These are phyloP conservation scores for Exobasidium cylindrosporum DNA, from an alignment of 1,284 basidiomycete species.

Conservation along the genomic window DNA sequence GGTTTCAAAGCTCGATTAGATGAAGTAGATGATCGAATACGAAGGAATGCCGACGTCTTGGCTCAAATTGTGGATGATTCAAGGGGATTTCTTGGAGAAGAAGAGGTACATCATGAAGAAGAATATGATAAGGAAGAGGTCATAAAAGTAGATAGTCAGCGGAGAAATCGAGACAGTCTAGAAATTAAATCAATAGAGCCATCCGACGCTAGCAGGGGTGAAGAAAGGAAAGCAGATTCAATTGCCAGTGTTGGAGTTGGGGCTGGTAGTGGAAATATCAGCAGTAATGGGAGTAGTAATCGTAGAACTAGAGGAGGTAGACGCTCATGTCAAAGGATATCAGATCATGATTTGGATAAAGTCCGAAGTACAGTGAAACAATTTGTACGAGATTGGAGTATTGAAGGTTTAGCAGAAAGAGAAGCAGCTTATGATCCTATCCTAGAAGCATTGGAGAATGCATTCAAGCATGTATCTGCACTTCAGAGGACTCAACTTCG, in stretches of 20 bases:
- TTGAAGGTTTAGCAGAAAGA: conserved; percentile 35
- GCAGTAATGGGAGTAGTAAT: not conserved
- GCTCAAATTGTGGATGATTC: conserved; percentile 41
- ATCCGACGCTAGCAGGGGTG: not conserved
- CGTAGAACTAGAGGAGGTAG: not conserved
- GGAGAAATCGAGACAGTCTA: not conserved
- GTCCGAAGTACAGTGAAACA: conserved; percentile 52
- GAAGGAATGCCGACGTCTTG: conserved; percentile 49
- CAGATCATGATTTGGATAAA: conserved; percentile 48
- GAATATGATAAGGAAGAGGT: not conserved
- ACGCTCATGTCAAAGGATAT: conserved; percentile 23
- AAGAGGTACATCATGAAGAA: not conserved
- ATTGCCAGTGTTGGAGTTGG: not conserved
- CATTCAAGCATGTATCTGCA: conserved; percentile 23
- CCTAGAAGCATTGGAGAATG: conserved; percentile 30
- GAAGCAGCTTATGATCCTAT: conserved; percentile 41
- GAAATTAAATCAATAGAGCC: not conserved
- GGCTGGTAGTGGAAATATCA: not conserved
- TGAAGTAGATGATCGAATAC: conserved; percentile 53
- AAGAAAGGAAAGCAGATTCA: not conserved
- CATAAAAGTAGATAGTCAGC: not conserved
- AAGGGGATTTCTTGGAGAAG: conserved; percentile 38
- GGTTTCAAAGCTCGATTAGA: conserved; percentile 40
- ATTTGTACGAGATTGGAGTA: conserved; percentile 51
- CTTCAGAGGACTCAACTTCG: conserved; percentile 22